Conservation (phyloP, 2,329 filamentous ascomycete genomes). For the Microdochium paspali region DNA sequence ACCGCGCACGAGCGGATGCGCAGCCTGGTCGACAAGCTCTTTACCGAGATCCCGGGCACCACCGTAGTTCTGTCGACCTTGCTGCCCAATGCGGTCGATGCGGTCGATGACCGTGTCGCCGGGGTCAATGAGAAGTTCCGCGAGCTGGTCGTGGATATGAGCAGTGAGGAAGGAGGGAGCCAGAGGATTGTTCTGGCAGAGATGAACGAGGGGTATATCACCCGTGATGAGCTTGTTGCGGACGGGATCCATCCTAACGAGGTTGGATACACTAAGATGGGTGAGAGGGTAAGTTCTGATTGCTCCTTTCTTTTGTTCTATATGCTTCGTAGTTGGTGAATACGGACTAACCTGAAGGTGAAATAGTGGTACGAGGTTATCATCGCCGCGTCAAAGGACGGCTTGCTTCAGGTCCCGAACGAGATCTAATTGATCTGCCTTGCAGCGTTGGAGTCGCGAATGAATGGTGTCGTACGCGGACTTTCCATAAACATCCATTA, state of each 20-base stretch:
- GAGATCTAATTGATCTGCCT: too few species aligned
- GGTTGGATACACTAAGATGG: conserved; percentile 25
- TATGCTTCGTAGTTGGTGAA: neutral
- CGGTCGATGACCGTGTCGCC: conserved; percentile 12
- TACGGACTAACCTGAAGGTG: neutral
- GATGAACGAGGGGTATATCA: conserved; percentile 19
- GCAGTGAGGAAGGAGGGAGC: conserved; percentile 6
- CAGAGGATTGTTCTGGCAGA: conserved; percentile 21
- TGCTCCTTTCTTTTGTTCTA: neutral
- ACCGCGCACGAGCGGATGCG: conserved; percentile 16
- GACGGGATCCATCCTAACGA: conserved; percentile 25
- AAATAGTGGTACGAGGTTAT: neutral
- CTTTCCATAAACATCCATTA: too few species aligned
- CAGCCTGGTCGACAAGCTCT: conserved; percentile 19
- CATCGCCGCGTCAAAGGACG: neutral
- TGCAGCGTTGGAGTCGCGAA: too few species aligned
- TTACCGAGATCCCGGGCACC: conserved; percentile 14
- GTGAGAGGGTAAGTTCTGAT: neutral
- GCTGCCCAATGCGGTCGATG: conserved; percentile 14
- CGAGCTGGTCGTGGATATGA: conserved; percentile 11
- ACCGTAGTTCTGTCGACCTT: conserved; percentile 24
- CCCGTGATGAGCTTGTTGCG: conserved; percentile 12
- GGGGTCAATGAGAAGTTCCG: conserved; percentile 18
- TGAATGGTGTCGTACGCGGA: too few species aligned
- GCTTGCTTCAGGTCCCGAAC: neutral